These are phyloP conservation scores for Bruguiera gymnorhiza DNA, from an alignment of 345 rosid genomes.

Conservation along the genomic window DNA sequence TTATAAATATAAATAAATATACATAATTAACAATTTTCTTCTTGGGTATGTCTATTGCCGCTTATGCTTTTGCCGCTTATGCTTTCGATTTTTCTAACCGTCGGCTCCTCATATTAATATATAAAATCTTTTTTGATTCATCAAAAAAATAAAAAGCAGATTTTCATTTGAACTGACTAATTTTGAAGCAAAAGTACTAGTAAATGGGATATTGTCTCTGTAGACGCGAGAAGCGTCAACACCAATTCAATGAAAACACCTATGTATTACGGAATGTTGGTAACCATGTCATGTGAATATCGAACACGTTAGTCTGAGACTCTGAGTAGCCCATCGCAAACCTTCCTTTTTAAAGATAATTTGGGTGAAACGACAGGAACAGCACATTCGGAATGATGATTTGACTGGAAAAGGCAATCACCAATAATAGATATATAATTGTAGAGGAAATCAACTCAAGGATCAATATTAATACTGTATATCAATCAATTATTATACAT, in stretches of 20 bases:
- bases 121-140: too few species aligned
- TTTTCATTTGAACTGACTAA: not conserved
- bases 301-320: slow-evolving; percentile 7
- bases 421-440: slow-evolving; percentile 38
- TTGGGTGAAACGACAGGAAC: slow-evolving; percentile 55
- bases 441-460: slow-evolving; percentile 9
- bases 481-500: not conserved
- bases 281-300: slow-evolving; percentile 11
- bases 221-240: not conserved
- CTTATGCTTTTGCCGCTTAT: too few species aligned
- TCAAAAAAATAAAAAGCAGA: too few species aligned
- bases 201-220: not conserved
- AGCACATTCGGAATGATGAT: slow-evolving; percentile 56
- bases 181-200: too few species aligned
- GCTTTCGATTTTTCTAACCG: too few species aligned
- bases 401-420: slow-evolving; percentile 46
- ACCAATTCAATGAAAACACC: not conserved
- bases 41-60: too few species aligned
- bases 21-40: too few species aligned
- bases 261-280: not conserved
- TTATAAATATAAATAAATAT: too few species aligned
- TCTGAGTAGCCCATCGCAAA: not conserved
- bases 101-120: too few species aligned
- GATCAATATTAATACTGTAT: not conserved
- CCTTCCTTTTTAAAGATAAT: not conserved